Conservation (phyloP, 345 rosid species). For the Linum tenue region DNA sequence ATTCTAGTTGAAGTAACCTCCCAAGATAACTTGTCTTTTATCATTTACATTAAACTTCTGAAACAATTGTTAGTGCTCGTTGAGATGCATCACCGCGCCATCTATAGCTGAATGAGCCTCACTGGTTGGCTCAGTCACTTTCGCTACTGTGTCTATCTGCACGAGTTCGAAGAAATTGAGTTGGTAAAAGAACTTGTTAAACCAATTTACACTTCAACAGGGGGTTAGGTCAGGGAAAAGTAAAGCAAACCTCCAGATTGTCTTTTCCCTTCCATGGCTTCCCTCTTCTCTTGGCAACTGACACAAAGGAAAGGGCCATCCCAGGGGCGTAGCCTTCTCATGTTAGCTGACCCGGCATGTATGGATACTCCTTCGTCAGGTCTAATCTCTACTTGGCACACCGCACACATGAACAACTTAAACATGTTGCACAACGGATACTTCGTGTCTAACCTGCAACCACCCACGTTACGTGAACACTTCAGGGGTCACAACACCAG, state of each 20-base stretch:
- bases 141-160: not conserved
- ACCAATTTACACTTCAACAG: not conserved
- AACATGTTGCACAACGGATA: constrained; percentile 30
- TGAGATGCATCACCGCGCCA: constrained; percentile 6
- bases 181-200: too few species aligned
- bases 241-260: constrained; percentile 38
- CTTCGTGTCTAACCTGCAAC: constrained; percentile 60
- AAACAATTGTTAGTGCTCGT: constrained; percentile 29
- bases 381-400: constrained; percentile 74
- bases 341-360: constrained; percentile 70
- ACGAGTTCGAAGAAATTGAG: too few species aligned
- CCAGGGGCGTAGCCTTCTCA: constrained; percentile 69
- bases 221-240: not conserved
- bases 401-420: constrained; percentile 64
- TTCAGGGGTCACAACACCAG: not conserved
- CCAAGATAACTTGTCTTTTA: constrained; percentile 5
- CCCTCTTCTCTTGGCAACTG: constrained; percentile 71
- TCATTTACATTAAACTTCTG: constrained; percentile 25
- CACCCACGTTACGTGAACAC: too few species aligned
- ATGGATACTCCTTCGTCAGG: constrained; percentile 76
- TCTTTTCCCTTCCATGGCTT: constrained; percentile 94
- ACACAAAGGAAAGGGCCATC: constrained; percentile 85
- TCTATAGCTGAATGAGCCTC: too few species aligned
- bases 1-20: too few species aligned
- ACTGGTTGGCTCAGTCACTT: not conserved